Percentiles rank a stretch among this genome's conserved stretches.
phyloP scores from a whole-genome alignment of 371 early-diverging fungal species.

The Mucor lusitanicus region DNA sequence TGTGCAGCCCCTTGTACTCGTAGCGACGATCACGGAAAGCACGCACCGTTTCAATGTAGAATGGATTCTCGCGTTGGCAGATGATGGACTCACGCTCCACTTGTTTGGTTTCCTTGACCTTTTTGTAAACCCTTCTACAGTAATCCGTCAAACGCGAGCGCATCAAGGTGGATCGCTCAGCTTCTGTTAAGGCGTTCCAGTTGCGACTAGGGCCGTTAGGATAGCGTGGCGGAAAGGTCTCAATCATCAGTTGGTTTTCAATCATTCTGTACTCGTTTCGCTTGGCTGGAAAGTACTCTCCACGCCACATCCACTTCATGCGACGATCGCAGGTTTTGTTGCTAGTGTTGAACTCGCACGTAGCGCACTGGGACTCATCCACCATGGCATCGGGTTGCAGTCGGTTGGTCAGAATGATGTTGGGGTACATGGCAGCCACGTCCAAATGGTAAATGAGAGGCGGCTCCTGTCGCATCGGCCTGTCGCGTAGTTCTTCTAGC shows the following conservation, averaged over 20 bases:
- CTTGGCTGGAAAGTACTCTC: constrained; percentile 94
- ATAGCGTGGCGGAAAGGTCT: constrained; percentile 72
- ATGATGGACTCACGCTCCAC: constrained; percentile 87
- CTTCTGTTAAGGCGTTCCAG: constrained; percentile 69
- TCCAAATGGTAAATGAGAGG: constrained; percentile 99
- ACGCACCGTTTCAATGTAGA: constrained; percentile 98
- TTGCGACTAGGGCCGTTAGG: constrained; percentile 53
- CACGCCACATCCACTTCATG: constrained; percentile 98
- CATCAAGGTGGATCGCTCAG: constrained; percentile 75
- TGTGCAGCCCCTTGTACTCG: constrained; percentile 95
- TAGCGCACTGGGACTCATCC: constrained; percentile 88
- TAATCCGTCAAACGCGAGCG: constrained; percentile 89
- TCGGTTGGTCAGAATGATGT: constrained; percentile 99
- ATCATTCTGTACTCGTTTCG: constrained; percentile 94
- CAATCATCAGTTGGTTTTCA: constrained; percentile 79
- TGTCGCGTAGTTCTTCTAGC: constrained; percentile 70
- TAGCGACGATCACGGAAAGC: constrained; percentile 99
- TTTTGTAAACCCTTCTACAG: constrained; percentile 89
- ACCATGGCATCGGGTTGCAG: constrained; percentile 99
- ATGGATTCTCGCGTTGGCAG: constrained; percentile 99
- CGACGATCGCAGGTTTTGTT: constrained; percentile 92
- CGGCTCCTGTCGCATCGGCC: constrained; percentile 71
- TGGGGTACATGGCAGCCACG: constrained; percentile 99
- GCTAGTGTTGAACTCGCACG: constrained; percentile 93
- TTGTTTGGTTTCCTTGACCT: constrained; percentile 77